phyloP scores from a whole-genome alignment of 345 rosid genomes.

The Atalantia buxifolia region DNA sequence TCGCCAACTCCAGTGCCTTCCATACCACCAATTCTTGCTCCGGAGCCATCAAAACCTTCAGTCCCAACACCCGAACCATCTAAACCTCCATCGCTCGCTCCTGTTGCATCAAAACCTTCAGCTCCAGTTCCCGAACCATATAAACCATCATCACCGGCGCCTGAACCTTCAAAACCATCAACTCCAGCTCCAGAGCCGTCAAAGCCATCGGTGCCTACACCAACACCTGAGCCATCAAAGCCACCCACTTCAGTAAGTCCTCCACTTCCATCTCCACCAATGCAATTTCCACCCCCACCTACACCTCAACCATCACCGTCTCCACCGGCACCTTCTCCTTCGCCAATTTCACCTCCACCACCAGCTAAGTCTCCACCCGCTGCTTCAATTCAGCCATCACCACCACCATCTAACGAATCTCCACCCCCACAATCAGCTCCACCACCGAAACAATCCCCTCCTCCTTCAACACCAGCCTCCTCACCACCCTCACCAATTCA shows the following conservation, averaged over 20 bases:
- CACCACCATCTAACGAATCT: background rate
- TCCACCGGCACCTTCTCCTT: background rate
- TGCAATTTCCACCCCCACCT: constrained; percentile 1
- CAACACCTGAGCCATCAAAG: background rate
- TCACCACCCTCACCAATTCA: constrained; percentile 12
- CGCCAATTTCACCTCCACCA: background rate
- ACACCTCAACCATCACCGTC: constrained; percentile 5
- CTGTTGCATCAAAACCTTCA: background rate
- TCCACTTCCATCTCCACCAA: constrained; percentile 7
- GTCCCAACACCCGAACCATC: too few relatives aligned
- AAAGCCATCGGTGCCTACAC: background rate
- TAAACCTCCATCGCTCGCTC: background rate
- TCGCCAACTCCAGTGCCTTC: too few relatives aligned
- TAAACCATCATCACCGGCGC: background rate
- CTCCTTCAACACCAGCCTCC: background rate
- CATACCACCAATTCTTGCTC: too few relatives aligned
- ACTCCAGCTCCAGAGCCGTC: background rate
- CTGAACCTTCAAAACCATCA: background rate
- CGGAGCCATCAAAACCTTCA: too few relatives aligned
- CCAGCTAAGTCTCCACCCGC: background rate
- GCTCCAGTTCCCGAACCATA: background rate
- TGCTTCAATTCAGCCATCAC: constrained; percentile 5
- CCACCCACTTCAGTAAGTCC: background rate
- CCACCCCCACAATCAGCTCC: background rate
- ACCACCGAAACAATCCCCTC: background rate